Conservation (phyloP, 2,329 filamentous ascomycete genomes). For the Huntiella savannae region DNA sequence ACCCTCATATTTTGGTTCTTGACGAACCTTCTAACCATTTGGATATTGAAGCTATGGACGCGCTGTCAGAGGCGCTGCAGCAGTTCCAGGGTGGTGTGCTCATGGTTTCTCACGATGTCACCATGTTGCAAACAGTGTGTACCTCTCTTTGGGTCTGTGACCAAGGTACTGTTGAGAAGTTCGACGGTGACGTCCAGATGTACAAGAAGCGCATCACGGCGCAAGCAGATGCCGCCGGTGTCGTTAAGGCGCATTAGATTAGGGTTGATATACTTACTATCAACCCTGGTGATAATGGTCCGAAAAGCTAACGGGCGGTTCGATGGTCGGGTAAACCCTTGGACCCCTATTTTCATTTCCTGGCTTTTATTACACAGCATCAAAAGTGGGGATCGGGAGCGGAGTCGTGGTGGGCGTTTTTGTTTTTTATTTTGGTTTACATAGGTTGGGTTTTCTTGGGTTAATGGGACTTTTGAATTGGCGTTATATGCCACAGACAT, state of each 20-base stretch:
- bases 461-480: background rate
- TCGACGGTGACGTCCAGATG: conserved; percentile 80
- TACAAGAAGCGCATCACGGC: conserved; percentile 94
- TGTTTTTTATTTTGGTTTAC: background rate
- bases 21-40: conserved; percentile 98
- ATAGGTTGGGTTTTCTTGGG: background rate
- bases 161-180: conserved; percentile 83
- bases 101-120: conserved; percentile 98
- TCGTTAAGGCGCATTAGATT: conserved; percentile 46
- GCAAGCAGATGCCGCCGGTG: conserved; percentile 74
- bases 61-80: conserved; percentile 62
- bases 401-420: background rate
- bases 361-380: background rate
- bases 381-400: background rate
- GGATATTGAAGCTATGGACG: conserved; percentile 99
- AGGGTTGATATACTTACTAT: background rate
- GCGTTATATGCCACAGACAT: too few species aligned
- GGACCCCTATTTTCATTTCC: background rate
- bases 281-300: background rate
- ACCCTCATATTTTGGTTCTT: conserved; percentile 91
- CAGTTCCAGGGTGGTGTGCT: conserved; percentile 86
- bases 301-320: background rate
- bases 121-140: conserved; percentile 93
- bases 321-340: conserved; percentile 1
- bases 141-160: conserved; percentile 94